These are phyloP conservation scores for Aureobasidium sp. DNA, from an alignment of 2,329 filamentous ascomycete species.

Conservation along the genomic window DNA sequence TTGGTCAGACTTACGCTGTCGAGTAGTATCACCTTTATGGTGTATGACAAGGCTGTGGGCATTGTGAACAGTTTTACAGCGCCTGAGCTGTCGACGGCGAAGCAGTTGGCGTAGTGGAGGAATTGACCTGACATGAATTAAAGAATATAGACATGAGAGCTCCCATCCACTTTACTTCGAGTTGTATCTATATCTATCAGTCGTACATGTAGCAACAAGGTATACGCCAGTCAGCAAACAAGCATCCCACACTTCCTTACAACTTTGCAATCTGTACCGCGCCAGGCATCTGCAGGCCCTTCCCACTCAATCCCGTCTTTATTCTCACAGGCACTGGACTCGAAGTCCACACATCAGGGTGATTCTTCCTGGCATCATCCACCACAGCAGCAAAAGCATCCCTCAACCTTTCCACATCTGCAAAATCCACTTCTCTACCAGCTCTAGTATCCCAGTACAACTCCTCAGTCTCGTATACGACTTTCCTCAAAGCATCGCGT, in stretches of 20 bases:
- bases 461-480: constrained; percentile 40
- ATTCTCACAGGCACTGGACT: constrained; percentile 13
- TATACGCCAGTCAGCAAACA: not conserved
- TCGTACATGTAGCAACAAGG: not conserved
- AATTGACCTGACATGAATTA: no score
- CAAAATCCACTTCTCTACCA: constrained; percentile 32
- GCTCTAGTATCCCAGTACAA: constrained; percentile 40
- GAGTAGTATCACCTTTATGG: constrained; percentile 22
- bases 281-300: constrained; percentile 7
- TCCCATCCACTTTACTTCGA: no score
- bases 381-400: constrained; percentile 37
- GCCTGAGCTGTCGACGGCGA: not conserved
- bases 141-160: no score
- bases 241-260: not conserved
- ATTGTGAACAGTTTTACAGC: not conserved
- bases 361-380: constrained; percentile 36
- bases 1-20: constrained; percentile 21
- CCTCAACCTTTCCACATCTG: constrained; percentile 37
- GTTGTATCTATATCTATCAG: constrained; percentile 11
- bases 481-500: constrained; percentile 33
- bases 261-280: constrained; percentile 9
- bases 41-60: constrained; percentile 19
- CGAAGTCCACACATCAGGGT: constrained; percentile 38
- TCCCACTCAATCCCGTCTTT: constrained; percentile 9
- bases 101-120: not conserved